phyloP scores from a whole-genome alignment of 2,329 filamentous ascomycete species.

The Cordyceps cicadae region DNA sequence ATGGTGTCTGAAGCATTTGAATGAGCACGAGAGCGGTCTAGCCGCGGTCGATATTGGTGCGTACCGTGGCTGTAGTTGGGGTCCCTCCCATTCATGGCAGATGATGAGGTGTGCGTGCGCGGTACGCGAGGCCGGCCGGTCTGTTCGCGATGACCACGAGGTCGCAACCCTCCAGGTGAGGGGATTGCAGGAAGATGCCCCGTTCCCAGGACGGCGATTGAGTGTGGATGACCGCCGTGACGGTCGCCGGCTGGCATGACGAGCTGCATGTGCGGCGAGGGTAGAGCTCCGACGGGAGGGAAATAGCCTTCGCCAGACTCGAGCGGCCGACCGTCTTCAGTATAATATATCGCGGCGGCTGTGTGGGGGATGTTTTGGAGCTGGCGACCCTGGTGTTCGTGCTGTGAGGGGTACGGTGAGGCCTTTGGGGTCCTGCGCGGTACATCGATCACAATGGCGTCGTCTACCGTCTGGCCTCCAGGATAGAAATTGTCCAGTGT shows the following conservation, averaged over 20 bases:
- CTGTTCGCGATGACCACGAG: conserved; percentile 48
- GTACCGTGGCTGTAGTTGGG: conserved; percentile 26
- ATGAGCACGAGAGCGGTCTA: conserved; percentile 48
- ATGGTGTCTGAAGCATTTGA: conserved; percentile 49
- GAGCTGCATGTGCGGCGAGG: conserved; percentile 32
- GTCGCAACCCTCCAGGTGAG: conserved; percentile 63
- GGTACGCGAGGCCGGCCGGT: conserved; percentile 52
- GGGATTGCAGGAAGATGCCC: conserved; percentile 74
- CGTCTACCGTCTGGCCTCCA: conserved; percentile 77
- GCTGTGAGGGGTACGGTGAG: conserved; percentile 50
- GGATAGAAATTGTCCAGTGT: conserved; percentile 78
- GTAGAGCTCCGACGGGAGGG: conserved; percentile 51
- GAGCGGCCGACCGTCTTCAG: conserved; percentile 56
- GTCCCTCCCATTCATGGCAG: conserved; percentile 46
- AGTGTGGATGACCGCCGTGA: conserved; percentile 35
- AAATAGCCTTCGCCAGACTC: conserved; percentile 77
- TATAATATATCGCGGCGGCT: conserved; percentile 43
- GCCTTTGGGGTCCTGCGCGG: conserved; percentile 72
- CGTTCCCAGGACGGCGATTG: conserved; percentile 73
- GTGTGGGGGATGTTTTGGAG: conserved; percentile 28
- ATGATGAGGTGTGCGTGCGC: conserved; percentile 73
- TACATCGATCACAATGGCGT: conserved; percentile 86
- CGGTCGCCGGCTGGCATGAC: conserved; percentile 25
- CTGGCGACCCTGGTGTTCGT: background rate
- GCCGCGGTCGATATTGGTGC: conserved; percentile 29